phyloP scores from a whole-genome alignment of 441 rosid species.

The Erysimum cheiri region DNA sequence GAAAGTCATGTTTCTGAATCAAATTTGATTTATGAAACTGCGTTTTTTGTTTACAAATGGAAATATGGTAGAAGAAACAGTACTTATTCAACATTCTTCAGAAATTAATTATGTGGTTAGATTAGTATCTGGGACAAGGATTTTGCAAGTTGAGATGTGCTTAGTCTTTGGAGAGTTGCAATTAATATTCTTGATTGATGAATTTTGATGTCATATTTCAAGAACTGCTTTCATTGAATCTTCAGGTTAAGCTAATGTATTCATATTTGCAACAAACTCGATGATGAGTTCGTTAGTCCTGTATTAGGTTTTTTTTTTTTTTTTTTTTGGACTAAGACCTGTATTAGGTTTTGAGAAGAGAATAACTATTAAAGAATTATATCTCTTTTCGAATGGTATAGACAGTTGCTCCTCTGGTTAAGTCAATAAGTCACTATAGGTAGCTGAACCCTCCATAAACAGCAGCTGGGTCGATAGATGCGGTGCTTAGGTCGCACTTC shows the following conservation, averaged over 20 bases:
- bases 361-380: not conserved
- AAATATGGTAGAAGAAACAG: slow-evolving; percentile 49
- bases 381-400: too few species aligned
- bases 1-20: not conserved
- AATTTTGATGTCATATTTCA: slow-evolving; percentile 25
- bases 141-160: too few species aligned
- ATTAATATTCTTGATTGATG: not conserved
- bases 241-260: slow-evolving; percentile 34
- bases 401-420: too few species aligned
- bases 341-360: slow-evolving; percentile 44
- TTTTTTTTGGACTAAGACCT: too few species aligned
- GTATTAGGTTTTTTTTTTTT: too few species aligned
- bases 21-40: not conserved
- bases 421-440: too few species aligned
- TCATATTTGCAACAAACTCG: slow-evolving; percentile 42
- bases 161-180: too few species aligned
- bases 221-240: too few species aligned
- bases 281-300: slow-evolving; percentile 38
- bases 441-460: too few species aligned
- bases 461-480: too few species aligned
- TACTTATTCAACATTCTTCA: slow-evolving; percentile 16
- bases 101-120: not conserved
- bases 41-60: slow-evolving; percentile 49
- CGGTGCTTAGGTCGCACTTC: too few species aligned
- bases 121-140: too few species aligned